Conservation (phyloP, 108 stramenopile species). For the Nannochloropsis oceanica region DNA sequence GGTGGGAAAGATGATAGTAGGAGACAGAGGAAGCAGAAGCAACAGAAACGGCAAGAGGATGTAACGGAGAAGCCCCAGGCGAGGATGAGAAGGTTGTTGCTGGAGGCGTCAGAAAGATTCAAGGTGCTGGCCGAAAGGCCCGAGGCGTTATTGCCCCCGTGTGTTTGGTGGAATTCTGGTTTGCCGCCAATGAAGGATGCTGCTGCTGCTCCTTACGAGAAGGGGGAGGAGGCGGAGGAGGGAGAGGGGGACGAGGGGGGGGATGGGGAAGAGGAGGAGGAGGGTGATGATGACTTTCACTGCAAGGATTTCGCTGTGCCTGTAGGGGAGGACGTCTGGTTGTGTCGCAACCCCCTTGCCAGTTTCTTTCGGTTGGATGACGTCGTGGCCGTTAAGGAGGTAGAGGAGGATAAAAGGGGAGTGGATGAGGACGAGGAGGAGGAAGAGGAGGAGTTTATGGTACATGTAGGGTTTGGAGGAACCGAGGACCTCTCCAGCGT, state of each 20-base stretch:
- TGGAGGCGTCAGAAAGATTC: background rate
- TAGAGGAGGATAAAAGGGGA: background rate
- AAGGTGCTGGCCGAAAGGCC: background rate
- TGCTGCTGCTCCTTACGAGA: background rate
- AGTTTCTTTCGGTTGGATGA: background rate
- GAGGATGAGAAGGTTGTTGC: background rate
- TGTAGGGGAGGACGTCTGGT: background rate
- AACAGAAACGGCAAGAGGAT: no score
- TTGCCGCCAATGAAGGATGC: background rate
- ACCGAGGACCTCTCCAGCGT: background rate
- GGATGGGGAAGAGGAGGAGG: background rate
- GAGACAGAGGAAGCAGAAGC: no score
- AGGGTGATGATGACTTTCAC: background rate
- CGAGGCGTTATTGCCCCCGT: background rate
- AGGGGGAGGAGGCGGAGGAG: background rate
- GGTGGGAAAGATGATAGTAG: background rate
- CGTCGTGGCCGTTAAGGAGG: background rate
- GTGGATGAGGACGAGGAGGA: background rate
- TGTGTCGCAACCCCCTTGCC: background rate
- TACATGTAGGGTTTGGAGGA: background rate
- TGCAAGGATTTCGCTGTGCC: background rate
- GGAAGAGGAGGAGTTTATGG: background rate
- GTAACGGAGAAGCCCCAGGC: no score
- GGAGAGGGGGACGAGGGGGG: background rate
- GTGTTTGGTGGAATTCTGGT: background rate